Base-by-base conservation (phyloP, 225 moss, liverwort and hornwort genomes). In the Pseudisothecium myosuroides region DNA sequence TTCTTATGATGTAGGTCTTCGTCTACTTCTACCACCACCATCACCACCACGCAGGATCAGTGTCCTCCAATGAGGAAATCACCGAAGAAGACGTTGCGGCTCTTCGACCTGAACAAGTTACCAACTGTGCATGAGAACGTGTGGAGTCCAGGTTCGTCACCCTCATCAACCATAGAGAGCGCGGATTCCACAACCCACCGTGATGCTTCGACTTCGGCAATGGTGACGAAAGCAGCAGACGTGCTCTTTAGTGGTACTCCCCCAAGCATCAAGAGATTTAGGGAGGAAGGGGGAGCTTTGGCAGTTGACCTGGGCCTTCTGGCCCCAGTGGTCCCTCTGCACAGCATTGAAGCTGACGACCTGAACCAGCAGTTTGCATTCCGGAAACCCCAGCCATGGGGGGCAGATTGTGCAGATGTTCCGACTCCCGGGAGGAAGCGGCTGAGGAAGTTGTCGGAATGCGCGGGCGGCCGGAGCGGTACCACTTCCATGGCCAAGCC, bases 71-170 rank as follows among this genome's bases (percentile, higher is more conserved):
- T 85, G 88, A 54, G 86, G 83, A 88, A 88, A 84, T 59, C 87
- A 32, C 80, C 86, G 41, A 84, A 56, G 34, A 92, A 92, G 86
- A 88, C 31, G 74, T 54, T 92, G 77, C 92, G 79, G 61, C 90
- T 90, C 74, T 92, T 92, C 87, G 92, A 92, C 75, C 49, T 92
- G 14, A 92, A 92, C 80, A 88, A 87, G 88, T 60, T 90, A 47
- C 92, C 92, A 60, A 74, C 37, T 79, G 73, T 59, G 74, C 80
- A 80, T 36, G 80, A 88, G 56, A 83, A 39, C 34, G 37, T 36
- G 41, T 32, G 47, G 74, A 89, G 81, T 80, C 86, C 88, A n/a
- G 36, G 79, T 37, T 67, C 84, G 37, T 92, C 89, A 8, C 89
- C 89, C 8, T 81, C 90, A 47, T 84, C 86, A 20, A 92, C 88